A percentile compares a stretch with the other conserved stretches of the same genome.
Evolutionary conservation across 2,329 filamentous ascomycete species (phyloP).

Genomic region (Myriosclerotinia curreyana): DNA sequence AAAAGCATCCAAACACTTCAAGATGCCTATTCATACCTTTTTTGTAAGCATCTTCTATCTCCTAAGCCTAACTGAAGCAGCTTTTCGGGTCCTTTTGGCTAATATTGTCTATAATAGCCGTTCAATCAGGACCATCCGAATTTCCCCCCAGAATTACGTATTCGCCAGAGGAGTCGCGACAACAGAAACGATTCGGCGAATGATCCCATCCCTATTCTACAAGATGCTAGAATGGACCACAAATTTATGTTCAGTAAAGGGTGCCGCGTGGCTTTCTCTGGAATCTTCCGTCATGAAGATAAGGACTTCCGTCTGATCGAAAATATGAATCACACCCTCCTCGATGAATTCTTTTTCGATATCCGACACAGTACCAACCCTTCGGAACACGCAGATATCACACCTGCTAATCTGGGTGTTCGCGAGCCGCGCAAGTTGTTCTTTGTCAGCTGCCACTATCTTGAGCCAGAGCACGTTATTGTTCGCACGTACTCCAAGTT

Average conservation of each 20-base stretch:
- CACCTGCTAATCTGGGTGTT: not conserved
- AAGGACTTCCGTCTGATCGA: conserved; percentile 11
- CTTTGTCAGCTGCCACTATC: conserved; percentile 4
- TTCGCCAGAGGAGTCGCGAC: not conserved
- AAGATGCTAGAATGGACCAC: not conserved
- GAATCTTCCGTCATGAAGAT: not conserved
- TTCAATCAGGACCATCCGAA: conserved; percentile 1
- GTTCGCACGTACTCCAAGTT: conserved; percentile 5
- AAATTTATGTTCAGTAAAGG: not conserved
- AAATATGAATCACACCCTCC: not conserved
- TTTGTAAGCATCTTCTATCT: not conserved
- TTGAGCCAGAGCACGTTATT: not conserved
- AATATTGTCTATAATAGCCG: not conserved
- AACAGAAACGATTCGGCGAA: not conserved
- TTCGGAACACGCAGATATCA: conserved; percentile 7
- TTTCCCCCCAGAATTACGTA: not conserved
- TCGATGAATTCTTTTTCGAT: not conserved
- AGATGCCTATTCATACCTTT: not conserved
- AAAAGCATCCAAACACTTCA: not conserved
- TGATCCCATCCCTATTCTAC: not conserved
- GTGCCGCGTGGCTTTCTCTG: not conserved
- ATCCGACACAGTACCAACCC: not conserved
- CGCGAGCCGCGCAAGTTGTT: not conserved
- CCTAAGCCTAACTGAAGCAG: not conserved
- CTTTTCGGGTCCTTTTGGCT: not conserved